Conservation (phyloP, 352 stramenopile species). For the Pythium graminicola region DNA sequence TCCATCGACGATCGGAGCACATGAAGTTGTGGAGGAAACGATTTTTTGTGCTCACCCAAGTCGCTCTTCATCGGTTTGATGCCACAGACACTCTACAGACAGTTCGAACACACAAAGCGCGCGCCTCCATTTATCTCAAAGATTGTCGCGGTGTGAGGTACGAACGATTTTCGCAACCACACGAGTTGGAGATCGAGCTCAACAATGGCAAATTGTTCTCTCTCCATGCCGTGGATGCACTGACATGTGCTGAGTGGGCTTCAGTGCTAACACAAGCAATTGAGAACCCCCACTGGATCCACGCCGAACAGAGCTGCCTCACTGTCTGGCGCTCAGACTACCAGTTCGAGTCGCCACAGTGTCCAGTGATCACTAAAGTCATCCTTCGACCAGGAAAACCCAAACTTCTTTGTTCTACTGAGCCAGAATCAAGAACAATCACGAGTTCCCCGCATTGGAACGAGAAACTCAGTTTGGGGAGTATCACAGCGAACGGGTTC, state of each 20-base stretch:
- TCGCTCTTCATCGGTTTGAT: constrained; percentile 36
- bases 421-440: background rate
- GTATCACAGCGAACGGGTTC: constrained; percentile 13
- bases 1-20: constrained; percentile 28
- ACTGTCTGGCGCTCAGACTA: constrained; percentile 35
- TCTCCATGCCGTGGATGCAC: constrained; percentile 26
- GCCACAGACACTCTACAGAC: constrained; percentile 20
- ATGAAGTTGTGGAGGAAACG: constrained; percentile 36
- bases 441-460: constrained; percentile 20
- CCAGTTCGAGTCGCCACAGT: constrained; percentile 29
- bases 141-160: constrained; percentile 32
- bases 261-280: constrained; percentile 33
- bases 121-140: constrained; percentile 23
- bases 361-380: constrained; percentile 24
- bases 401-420: background rate
- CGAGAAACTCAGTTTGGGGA: constrained; percentile 29
- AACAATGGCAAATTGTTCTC: constrained; percentile 26
- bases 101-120: constrained; percentile 18
- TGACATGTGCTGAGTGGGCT: constrained; percentile 34
- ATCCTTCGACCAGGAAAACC: constrained; percentile 8
- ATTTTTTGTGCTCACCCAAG: constrained; percentile 41
- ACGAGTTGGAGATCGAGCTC: constrained; percentile 35
- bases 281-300: constrained; percentile 36
- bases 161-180: constrained; percentile 32
- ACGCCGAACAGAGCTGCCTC: constrained; percentile 23